Conservation (phyloP, 257 asterid genomes). For the Cordia subcordata region DNA sequence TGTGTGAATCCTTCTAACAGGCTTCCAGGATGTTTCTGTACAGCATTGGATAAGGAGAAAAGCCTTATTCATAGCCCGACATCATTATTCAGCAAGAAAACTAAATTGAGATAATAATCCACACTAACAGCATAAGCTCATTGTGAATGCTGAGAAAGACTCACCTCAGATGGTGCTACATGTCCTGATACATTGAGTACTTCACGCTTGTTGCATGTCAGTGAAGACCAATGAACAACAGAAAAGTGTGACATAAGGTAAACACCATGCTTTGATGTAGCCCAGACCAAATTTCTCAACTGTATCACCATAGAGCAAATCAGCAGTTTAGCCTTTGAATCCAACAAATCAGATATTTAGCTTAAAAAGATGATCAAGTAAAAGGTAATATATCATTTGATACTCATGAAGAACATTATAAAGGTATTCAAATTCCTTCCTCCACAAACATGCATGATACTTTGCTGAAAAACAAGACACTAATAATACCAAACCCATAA, state of each 20-base stretch:
- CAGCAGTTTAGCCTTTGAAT: neutral
- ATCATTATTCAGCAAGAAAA: too few relatives aligned
- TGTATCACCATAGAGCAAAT: constrained; percentile 22
- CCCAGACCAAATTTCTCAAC: constrained; percentile 96
- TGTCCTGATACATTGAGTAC: constrained; percentile 84
- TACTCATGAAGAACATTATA: neutral
- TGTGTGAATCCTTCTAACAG: constrained; percentile 88
- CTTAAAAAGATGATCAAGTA: neutral
- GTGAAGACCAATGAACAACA: constrained; percentile 81
- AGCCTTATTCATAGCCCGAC: too few relatives aligned
- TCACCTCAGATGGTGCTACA: constrained; percentile 77
- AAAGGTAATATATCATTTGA: neutral
- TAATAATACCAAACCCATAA: too few relatives aligned
- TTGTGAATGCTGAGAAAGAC: constrained; percentile 8
- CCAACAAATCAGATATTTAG: neutral
- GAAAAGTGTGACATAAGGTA: constrained; percentile 82
- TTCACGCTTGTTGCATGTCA: constrained; percentile 58
- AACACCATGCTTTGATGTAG: constrained; percentile 84
- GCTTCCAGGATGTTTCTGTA: constrained; percentile 92
- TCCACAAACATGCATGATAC: too few relatives aligned
- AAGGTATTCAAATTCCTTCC: too few relatives aligned
- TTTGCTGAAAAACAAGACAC: too few relatives aligned
- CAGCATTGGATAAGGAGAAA: neutral
- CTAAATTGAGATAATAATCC: neutral
- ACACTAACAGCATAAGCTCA: neutral